Evolutionary conservation across 169 alveolate genomes (phyloP), one percentile per base, ranked within the genome.

Genomic region (Eimeria zaria): DNA sequence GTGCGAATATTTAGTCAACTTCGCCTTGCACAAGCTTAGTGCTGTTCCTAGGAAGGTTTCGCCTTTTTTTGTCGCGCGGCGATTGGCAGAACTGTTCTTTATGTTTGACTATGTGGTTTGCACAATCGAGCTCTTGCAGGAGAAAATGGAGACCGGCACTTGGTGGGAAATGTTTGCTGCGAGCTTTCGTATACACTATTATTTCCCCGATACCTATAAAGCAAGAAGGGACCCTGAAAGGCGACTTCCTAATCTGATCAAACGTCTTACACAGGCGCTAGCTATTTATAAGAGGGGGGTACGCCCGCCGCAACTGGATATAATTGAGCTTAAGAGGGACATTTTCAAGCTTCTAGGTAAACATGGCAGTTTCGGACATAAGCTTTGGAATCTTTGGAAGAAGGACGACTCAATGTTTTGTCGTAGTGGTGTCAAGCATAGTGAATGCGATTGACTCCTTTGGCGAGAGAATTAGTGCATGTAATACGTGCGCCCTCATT

Each of bases 111-210:
- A 78, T 44, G 67, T 24, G 58, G 67, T 78, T 14, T 78, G 88
- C 44, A 74, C 85, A 5, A 27, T 74, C 85, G 36, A 44, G 85
- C 85, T 74, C 51, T 46, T 74, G 53, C 62, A 46, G 36, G 85
- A 41, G 62, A 74, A 74, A 44, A 74, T 74, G 58, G 62, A 41
- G 8, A 27, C 85, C 62, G 24, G 39, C 18, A 41, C 22, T 41
- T 74, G 62, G 85, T 74, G 85, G 85, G 85, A 74, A 0, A 7
- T 16, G 85, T 74, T 41, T 20, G 85, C 44, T 58, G 16, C 78
- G 48, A 69, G 24, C 46, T 69, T 33, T 22, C 4, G 5, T 2
- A 33, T 48, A 33, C 36, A 69, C 0, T 69, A 69, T 33, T 6
- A 69, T 69, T 69, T 69, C n/a, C 44, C 78, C 58, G 60, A 5